A percentile compares a stretch with the other conserved stretches of the same genome.
Evolutionary conservation across 768 basidiomycete genomes (phyloP).

Genomic region (Tylopilus intermedius): DNA sequence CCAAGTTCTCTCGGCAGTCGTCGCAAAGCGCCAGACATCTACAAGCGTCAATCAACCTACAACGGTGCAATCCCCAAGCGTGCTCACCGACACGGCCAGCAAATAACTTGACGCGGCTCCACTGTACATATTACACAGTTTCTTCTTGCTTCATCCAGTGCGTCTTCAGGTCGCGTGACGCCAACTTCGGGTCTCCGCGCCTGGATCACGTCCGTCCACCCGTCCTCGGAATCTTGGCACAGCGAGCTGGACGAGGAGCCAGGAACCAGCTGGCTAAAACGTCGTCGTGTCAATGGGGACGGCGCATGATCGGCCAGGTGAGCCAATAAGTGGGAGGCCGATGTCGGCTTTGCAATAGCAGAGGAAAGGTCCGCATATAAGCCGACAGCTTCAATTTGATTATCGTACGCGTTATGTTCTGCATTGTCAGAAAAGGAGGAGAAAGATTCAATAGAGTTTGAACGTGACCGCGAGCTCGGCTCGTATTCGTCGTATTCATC

Average conservation of each 20-base stretch:
- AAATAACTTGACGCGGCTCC: constrained; percentile 68
- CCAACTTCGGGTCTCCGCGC: constrained; percentile 20
- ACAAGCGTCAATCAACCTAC: constrained; percentile 1
- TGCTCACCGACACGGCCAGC: constrained; percentile 78
- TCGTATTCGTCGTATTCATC: constrained; percentile 43
- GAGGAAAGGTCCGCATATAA: constrained; percentile 55
- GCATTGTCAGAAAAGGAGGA: constrained; percentile 27
- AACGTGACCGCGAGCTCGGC: constrained; percentile 20
- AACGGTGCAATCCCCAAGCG: neutral
- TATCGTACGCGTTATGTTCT: constrained; percentile 28
- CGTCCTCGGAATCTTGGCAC: constrained; percentile 17
- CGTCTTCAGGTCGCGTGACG: constrained; percentile 24
- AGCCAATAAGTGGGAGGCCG: constrained; percentile 48
- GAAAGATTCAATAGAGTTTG: constrained; percentile 16
- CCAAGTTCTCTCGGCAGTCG: constrained; percentile 50
- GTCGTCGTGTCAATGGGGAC: constrained; percentile 46
- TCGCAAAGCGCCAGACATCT: constrained; percentile 52
- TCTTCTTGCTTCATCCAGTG: constrained; percentile 25
- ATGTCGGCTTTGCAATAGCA: constrained; percentile 27
- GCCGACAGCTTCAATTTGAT: constrained; percentile 38
- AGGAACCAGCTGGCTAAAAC: constrained; percentile 37
- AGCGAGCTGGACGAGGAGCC: constrained; percentile 9
- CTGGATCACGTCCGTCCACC: constrained; percentile 29
- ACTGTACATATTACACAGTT: constrained; percentile 69
- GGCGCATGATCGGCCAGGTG: constrained; percentile 44